These are phyloP conservation scores for Microglena sp. DNA, from an alignment of 139 green algal species.

Conservation along the genomic window DNA sequence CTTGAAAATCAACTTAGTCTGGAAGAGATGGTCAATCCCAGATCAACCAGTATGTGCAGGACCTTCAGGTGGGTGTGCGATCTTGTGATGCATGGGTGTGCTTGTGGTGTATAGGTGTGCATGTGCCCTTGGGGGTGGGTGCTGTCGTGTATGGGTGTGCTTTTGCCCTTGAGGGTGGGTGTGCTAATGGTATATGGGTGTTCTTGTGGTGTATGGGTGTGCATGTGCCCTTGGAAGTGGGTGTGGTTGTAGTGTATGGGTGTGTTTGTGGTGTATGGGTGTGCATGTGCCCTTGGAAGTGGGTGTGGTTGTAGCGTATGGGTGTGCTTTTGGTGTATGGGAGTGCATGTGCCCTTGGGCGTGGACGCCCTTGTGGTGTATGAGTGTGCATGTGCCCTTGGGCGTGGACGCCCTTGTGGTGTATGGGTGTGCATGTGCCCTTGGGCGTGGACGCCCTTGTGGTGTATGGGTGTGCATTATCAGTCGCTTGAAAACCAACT, in stretches of 20 bases:
- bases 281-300: too few species aligned
- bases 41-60: conserved; percentile 48
- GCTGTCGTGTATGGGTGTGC: not conserved
- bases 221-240: not conserved
- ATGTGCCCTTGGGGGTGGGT: not conserved
- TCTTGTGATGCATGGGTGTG: not conserved
- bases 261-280: not conserved
- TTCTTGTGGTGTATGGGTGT: not conserved
- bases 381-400: too few species aligned
- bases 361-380: too few species aligned
- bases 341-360: too few species aligned
- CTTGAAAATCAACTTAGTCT: too few species aligned
- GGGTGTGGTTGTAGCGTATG: not conserved
- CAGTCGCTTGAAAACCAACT: too few species aligned
- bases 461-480: too few species aligned
- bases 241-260: not conserved
- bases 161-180: too few species aligned
- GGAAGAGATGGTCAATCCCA: conserved; percentile 29
- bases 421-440: too few species aligned
- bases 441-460: too few species aligned
- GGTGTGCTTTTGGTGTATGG: not conserved
- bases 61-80: conserved; percentile 37
- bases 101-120: not conserved
- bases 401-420: too few species aligned
- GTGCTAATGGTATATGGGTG: not conserved